Percentiles rank a stretch among this genome's conserved stretches.
Conservation (phyloP, 176 grass and related monocot genomes). For the Raddia distichophylla region DNA sequence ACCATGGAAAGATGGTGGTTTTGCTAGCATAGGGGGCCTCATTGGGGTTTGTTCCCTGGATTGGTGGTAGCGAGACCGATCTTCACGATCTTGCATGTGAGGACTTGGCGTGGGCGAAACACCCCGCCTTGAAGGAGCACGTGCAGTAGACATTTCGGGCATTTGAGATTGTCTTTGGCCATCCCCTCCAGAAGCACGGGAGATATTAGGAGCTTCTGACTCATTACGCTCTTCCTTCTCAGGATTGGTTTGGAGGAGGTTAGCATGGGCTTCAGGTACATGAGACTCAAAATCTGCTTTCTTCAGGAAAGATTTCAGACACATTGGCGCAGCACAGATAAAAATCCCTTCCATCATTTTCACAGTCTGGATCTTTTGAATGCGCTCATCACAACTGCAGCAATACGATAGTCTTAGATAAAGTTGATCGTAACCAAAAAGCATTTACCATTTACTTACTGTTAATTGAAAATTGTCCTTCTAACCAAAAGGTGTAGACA, state of each 20-base stretch:
- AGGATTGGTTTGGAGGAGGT: slow-evolving; percentile 60
- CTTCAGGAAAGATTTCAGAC: slow-evolving; percentile 94
- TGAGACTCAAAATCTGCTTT: slow-evolving; percentile 75
- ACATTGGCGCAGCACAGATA: slow-evolving; percentile 92
- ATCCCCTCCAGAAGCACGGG: slow-evolving; percentile 57
- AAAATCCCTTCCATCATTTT: slow-evolving; percentile 99
- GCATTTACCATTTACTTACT: neutral
- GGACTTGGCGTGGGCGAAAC: slow-evolving; percentile 69
- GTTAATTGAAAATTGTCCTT: neutral
- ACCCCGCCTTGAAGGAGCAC: slow-evolving; percentile 60
- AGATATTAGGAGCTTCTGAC: slow-evolving; percentile 64
- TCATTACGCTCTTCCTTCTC: slow-evolving; percentile 62
- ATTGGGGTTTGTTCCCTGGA: slow-evolving; percentile 66
- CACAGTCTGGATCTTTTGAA: slow-evolving; percentile 97
- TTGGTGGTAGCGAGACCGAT: slow-evolving; percentile 58
- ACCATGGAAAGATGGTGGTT: slow-evolving; percentile 58
- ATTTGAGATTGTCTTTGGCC: slow-evolving; percentile 60
- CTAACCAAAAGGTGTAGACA: neutral
- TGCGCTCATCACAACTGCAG: slow-evolving; percentile 86
- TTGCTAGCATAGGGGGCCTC: slow-evolving; percentile 46
- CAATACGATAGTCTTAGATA: slow-evolving; percentile 1
- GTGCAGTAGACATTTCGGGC: slow-evolving; percentile 80
- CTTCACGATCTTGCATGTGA: slow-evolving; percentile 65
- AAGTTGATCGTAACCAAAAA: slow-evolving; percentile 21
- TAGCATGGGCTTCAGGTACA: slow-evolving; percentile 65